Percentiles rank a stretch among this genome's conserved stretches.
Evolutionary conservation across 257 asterid species (phyloP).

Genomic region (Solanum tacnaense): DNA sequence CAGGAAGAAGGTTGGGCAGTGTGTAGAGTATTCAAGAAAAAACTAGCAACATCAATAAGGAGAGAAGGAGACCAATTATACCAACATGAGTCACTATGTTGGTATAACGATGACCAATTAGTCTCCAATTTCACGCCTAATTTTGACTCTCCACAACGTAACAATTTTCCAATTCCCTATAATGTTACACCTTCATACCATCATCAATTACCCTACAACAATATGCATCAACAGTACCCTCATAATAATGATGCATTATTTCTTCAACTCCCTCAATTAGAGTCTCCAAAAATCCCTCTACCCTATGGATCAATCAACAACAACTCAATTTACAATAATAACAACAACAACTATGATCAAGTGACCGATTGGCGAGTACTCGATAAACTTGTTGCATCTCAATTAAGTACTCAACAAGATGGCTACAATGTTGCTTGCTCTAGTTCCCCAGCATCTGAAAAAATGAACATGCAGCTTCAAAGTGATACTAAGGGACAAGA

Average conservation of each 20-base stretch:
- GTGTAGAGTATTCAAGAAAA: slow-evolving; percentile 64
- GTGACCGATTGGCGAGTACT: slow-evolving; percentile 65
- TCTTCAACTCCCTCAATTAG: slow-evolving; percentile 56
- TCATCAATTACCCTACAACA: slow-evolving; percentile 17
- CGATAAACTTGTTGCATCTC: slow-evolving; percentile 61
- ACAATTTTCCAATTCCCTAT: slow-evolving; percentile 7
- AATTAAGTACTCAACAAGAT: slow-evolving; percentile 31
- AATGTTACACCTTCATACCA: not conserved
- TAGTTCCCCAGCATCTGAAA: not conserved
- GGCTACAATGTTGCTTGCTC: not conserved
- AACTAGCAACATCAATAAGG: slow-evolving; percentile 25
- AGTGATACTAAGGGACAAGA: slow-evolving; percentile 15
- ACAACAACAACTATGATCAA: slow-evolving; percentile 22
- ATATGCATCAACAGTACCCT: not conserved
- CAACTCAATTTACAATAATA: not conserved
- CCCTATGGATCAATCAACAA: slow-evolving; percentile 2
- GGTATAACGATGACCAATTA: slow-evolving; percentile 50
- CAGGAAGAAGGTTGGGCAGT: slow-evolving; percentile 89
- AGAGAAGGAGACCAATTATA: slow-evolving; percentile 10
- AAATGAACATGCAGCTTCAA: slow-evolving; percentile 7
- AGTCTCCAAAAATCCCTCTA: slow-evolving; percentile 40
- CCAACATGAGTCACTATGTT: slow-evolving; percentile 29
- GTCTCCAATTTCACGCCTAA: slow-evolving; percentile 39
- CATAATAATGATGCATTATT: slow-evolving; percentile 14
- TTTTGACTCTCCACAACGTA: slow-evolving; percentile 26